phyloP scores from a whole-genome alignment of 169 alveolate species.

The Plasmodium blacklocki region DNA sequence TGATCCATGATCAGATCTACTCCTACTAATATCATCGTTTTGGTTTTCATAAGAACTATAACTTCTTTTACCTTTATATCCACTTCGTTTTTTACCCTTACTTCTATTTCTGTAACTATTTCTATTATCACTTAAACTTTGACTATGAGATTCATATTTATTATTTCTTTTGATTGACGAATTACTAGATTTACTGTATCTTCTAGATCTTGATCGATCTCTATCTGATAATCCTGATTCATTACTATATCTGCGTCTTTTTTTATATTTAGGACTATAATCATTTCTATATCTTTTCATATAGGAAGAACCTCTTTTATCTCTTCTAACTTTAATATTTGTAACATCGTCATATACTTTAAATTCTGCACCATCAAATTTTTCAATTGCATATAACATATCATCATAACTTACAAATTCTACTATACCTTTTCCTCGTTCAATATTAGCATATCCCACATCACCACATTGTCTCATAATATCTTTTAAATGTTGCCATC shows the following conservation, averaged over 20 bases:
- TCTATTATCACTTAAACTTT: constrained; percentile 35
- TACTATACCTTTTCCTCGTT: constrained; percentile 84
- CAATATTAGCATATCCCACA: constrained; percentile 87
- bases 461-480: constrained; percentile 88
- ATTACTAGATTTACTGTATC: constrained; percentile 46
- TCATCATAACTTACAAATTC: constrained; percentile 81
- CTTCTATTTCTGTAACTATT: constrained; percentile 43
- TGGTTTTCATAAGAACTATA: constrained; percentile 29
- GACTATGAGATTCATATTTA: constrained; percentile 45
- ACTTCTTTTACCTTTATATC: constrained; percentile 47
- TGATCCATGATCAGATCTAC: constrained; percentile 44
- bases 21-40: constrained; percentile 10
- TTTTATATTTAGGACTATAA: constrained; percentile 63
- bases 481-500: constrained; percentile 90
- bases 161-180: constrained; percentile 44
- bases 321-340: constrained; percentile 76
- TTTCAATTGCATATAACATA: constrained; percentile 83
- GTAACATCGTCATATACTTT: constrained; percentile 76
- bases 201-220: constrained; percentile 50
- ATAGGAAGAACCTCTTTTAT: constrained; percentile 46
- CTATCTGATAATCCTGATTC: constrained; percentile 59
- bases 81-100: constrained; percentile 17
- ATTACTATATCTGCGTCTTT: constrained; percentile 66
- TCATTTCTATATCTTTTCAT: constrained; percentile 60
- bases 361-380: constrained; percentile 85